Evolutionary conservation across 2,329 filamentous ascomycete genomes (phyloP).

Genomic region (Leptographium lundbergii): DNA sequence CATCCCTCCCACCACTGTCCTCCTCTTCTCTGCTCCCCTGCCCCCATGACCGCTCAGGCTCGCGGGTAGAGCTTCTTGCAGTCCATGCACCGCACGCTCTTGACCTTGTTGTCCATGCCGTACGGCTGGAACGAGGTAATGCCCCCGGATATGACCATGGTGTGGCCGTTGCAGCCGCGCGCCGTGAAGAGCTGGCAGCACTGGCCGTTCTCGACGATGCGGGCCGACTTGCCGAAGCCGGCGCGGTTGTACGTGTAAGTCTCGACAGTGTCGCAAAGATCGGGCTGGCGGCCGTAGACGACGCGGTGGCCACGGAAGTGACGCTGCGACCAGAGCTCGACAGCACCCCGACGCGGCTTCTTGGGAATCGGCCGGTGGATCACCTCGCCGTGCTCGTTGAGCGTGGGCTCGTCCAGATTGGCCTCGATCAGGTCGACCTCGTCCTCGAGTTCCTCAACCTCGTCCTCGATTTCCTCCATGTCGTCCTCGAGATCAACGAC

Average conservation of each 20-base stretch:
- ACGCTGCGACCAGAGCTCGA: constrained; percentile 5
- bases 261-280: constrained; percentile 4
- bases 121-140: constrained; percentile 1
- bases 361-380: background rate
- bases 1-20: too few species aligned
- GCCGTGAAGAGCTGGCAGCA: constrained; percentile 5
- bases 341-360: background rate
- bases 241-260: background rate
- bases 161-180: constrained; percentile 3
- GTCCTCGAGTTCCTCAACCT: background rate
- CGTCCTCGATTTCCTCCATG: background rate
- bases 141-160: background rate
- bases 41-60: background rate
- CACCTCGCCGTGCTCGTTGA: background rate
- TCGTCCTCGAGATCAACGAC: too few species aligned
- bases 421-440: background rate
- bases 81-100: constrained; percentile 4
- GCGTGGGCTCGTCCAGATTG: background rate
- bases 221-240: constrained; percentile 6
- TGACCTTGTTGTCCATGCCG: constrained; percentile 4
- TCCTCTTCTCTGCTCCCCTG: background rate
- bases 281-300: background rate
- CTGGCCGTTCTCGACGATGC: background rate
- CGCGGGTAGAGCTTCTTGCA: background rate
- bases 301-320: background rate